Conservation (phyloP, 441 rosid species). For the California macrophylla region DNA sequence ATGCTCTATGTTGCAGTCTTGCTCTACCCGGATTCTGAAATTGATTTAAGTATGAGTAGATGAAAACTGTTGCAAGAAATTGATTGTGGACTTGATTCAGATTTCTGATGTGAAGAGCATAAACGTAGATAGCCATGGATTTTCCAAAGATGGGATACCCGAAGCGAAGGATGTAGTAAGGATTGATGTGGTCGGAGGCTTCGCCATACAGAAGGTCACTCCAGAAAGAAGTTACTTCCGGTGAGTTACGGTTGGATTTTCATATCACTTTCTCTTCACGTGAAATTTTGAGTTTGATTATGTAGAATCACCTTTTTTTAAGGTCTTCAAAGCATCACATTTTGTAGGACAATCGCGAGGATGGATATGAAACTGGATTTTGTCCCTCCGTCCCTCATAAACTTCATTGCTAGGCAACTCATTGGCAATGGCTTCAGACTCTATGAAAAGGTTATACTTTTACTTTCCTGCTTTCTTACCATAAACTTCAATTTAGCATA, state of each 20-base stretch:
- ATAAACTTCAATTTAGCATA: not conserved
- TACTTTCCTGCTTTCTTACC: not conserved
- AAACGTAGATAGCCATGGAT: constrained; percentile 46
- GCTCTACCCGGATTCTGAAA: not conserved
- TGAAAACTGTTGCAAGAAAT: not conserved
- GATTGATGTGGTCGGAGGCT: constrained; percentile 70
- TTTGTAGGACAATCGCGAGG: constrained; percentile 56
- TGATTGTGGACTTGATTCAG: constrained; percentile 30
- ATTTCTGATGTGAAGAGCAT: constrained; percentile 51
- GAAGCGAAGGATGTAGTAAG: constrained; percentile 50
- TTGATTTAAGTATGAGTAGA: not conserved
- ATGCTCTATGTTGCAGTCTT: not conserved
- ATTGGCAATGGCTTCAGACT: constrained; percentile 75
- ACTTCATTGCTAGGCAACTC: constrained; percentile 82
- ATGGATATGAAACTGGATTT: constrained; percentile 78
- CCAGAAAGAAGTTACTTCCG: constrained; percentile 69
- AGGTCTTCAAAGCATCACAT: not conserved
- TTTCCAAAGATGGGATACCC: constrained; percentile 41
- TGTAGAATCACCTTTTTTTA: no score
- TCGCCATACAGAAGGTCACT: constrained; percentile 74
- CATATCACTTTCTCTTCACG: not conserved
- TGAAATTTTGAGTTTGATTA: no score
- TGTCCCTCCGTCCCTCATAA: constrained; percentile 73
- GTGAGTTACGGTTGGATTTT: constrained; percentile 27
- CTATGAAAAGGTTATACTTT: constrained; percentile 56